Base-by-base conservation (phyloP, 495 filamentous ascomycete genomes). In the Amphirosellinia nigrospora region DNA sequence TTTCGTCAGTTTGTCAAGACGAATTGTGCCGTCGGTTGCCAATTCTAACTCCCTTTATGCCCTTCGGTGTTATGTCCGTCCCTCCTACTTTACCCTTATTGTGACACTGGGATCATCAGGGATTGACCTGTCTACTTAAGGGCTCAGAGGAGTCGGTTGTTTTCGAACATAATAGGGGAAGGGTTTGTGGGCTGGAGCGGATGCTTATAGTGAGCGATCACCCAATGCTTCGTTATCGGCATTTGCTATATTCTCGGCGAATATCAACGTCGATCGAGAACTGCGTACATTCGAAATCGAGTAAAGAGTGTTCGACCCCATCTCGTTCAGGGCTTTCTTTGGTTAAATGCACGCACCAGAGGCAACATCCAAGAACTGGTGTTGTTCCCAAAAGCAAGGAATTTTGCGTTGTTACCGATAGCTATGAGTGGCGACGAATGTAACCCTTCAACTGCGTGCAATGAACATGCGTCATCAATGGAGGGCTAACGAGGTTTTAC, bases 401-500 rank as follows among this genome's bases (percentile, higher is more conserved):
- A 68, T 60, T 16, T 60, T 50, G 55, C 21, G 45, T 50, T 68
- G 55, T 23, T 43, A 11, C 26, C 26, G 16, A 50, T 68, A 32
- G 16, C 6, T 60, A 58, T 39, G 43, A 21, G 28, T 36, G 39
- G 41, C 30, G 43, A 50, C 55, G 15, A 59, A 58, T 32, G 23
- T 48, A 48, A 50, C 19, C 43, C 65, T 52, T 39, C 15, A 16
- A 23, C 4, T 13, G 39, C 13, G 28, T 56, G 48, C 55, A 46
- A 50, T 4, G 32, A 60, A 26, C 30, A 48, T 61, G 30, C 66
- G 48, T 16, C n/a, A 59, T 68, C 34, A 30, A 48, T 45, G 55
- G 39, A 39, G 32, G 55, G 41, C 16, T 50, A n/a, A 68, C 30
- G 66, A 68, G 55, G 34, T 60, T 38, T 60, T 68, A 68, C 55